Base-by-base conservation (phyloP, 768 basidiomycete species). In the Lepiota brunneoincarnata region DNA sequence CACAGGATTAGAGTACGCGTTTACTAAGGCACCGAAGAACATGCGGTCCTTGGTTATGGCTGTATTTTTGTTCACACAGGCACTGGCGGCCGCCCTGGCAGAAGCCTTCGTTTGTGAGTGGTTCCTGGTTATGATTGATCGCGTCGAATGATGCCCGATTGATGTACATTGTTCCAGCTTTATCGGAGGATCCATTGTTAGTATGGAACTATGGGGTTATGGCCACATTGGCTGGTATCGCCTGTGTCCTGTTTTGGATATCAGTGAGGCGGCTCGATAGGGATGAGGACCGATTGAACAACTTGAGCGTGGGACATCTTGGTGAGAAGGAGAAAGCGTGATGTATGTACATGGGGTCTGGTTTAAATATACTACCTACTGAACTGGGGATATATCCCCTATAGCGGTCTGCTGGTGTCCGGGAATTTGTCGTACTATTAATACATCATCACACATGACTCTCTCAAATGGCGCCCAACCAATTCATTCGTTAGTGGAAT, bases 11-110 rank as follows among this genome's bases (percentile, higher is more conserved):
- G 89, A 93, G 66, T 92, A 92, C 61, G 90, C 89, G 15, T 93
- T 87, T 72, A 89, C 87, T 20, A 91, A 93, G 69, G 91, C 91
- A 11, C 92, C 92, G 10, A 83, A 74, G 68, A 89, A 89, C 70
- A 93, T 93, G 93, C 81, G 84, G 20, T 91, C 89, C 39, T 80
- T 93, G 52, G 89, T 93, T 51, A 90, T 91, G 87, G 73, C 82
- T 23, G 55, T 83, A 23, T 86, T 80, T 70, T 67, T 87, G 41
- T 82, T 84, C 67, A 83, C 69, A 64, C 75, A 67, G 18, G 84
- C 88, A 2, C 41, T 90, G 38, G 85, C 86, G 18, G 40, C 53
- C 10, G 53, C 53, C 6, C 54, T 90, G 37, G 81, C 81, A 44
- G 87, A 89, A 66, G 87, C 85, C 2, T 88, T 89, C 55, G 84